These are phyloP conservation scores for Lentinula lateritia DNA, from an alignment of 768 basidiomycete genomes.

Conservation along the genomic window DNA sequence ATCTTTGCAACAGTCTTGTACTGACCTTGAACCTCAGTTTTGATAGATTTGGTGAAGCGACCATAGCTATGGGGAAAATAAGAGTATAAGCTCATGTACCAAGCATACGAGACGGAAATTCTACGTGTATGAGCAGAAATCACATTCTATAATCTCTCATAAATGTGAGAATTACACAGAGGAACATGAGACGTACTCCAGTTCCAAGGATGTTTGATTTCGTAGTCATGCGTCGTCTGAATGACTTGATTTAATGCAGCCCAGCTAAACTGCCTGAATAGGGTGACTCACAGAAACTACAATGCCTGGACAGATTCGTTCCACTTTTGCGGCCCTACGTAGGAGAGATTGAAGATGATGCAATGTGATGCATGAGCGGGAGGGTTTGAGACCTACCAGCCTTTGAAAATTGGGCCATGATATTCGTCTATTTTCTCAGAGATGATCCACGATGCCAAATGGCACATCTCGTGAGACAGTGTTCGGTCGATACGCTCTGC, in stretches of 20 bases:
- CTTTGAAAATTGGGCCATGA: conserved; percentile 69
- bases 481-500: conserved; percentile 79
- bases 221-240: conserved; percentile 70
- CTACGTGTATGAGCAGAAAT: conserved; percentile 58
- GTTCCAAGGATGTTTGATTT: conserved; percentile 65
- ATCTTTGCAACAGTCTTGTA: not conserved
- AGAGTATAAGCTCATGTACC: not conserved
- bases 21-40: conserved; percentile 28
- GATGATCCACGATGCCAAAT: conserved; percentile 83
- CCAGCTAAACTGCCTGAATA: not conserved
- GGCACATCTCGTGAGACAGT: conserved; percentile 89
- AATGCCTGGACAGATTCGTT: conserved; percentile 62
- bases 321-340: conserved; percentile 66
- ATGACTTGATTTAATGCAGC: not conserved
- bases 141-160: conserved; percentile 44
- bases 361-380: not conserved
- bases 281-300: conserved; percentile 51
- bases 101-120: conserved; percentile 11
- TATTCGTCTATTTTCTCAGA: conserved; percentile 62
- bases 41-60: conserved; percentile 68
- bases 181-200: conserved; percentile 45
- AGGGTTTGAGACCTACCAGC: conserved; percentile 43
- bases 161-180: not conserved
- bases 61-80: conserved; percentile 48
- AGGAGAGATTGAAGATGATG: not conserved